Percentiles rank a stretch among this genome's conserved stretches.
Evolutionary conservation across 1,284 basidiomycete genomes (phyloP).

Genomic region (Bjerkandera adusta): DNA sequence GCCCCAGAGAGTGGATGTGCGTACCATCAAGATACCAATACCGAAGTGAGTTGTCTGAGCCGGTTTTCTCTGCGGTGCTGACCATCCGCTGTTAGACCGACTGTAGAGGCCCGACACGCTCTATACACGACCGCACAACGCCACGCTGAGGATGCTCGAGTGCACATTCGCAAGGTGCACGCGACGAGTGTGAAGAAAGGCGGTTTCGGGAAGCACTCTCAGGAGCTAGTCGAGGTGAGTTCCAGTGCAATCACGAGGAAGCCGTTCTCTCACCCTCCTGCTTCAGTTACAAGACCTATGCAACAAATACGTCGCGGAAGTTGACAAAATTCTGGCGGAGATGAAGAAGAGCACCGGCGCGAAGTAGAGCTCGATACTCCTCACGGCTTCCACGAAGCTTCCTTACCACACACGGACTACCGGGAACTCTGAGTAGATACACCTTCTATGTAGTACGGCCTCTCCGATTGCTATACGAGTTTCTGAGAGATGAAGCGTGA

Average conservation of each 20-base stretch:
- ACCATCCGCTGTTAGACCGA: slow-evolving; percentile 49
- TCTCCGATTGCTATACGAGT: no score
- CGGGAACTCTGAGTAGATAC: no score
- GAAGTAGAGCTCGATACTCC: no score
- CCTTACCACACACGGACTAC: slow-evolving; percentile 2
- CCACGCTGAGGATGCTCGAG: slow-evolving; percentile 71
- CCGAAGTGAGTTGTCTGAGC: slow-evolving; percentile 55
- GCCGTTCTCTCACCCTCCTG: slow-evolving; percentile 2
- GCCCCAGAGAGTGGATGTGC: slow-evolving; percentile 64
- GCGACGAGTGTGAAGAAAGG: slow-evolving; percentile 65
- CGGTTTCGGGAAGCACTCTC: slow-evolving; percentile 62
- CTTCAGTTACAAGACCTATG: slow-evolving; percentile 69
- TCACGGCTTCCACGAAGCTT: no score
- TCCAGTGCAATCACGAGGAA: no score
- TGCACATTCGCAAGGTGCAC: slow-evolving; percentile 69
- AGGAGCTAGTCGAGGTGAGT: slow-evolving; percentile 63
- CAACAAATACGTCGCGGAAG: slow-evolving; percentile 56
- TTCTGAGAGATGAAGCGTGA: no score
- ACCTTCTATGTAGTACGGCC: no score
- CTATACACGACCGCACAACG: slow-evolving; percentile 53
- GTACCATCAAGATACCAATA: slow-evolving; percentile 74
- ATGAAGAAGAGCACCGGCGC: slow-evolving; percentile 55
- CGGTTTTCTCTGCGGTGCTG: slow-evolving; percentile 2
- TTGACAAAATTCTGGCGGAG: slow-evolving; percentile 61
- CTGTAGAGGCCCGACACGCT: slow-evolving; percentile 63